phyloP scores from a whole-genome alignment of 345 rosid genomes.

The Ricinus communis region DNA sequence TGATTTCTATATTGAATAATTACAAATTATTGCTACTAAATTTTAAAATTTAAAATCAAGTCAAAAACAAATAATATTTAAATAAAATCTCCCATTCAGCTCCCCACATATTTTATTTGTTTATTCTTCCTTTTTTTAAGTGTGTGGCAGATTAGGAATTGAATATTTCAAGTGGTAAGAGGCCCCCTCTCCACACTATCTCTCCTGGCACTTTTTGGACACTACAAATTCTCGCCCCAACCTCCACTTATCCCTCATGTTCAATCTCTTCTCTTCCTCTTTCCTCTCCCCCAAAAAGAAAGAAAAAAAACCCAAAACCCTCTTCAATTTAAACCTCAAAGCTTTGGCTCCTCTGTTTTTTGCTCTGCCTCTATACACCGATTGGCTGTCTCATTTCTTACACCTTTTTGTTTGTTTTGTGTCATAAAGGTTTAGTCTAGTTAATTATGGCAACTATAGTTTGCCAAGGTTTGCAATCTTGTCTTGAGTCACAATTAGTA shows the following conservation, averaged over 20 bases:
- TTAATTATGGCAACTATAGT: constrained; percentile 61
- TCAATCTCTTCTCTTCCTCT: constrained; percentile 14
- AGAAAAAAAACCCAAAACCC: neutral
- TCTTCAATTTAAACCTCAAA: neutral
- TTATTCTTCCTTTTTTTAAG: constrained; percentile 22
- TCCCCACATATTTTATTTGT: constrained; percentile 3
- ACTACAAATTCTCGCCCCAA: constrained; percentile 53
- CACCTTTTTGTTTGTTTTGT: neutral
- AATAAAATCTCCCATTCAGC: neutral
- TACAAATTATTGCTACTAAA: no score
- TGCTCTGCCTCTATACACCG: constrained; percentile 16
- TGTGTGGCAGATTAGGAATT: constrained; percentile 40
- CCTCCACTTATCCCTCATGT: constrained; percentile 29
- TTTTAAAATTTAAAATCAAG: constrained; percentile 4
- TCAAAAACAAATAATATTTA: constrained; percentile 4
- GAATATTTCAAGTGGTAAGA: constrained; percentile 44
- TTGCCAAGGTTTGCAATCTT: constrained; percentile 58
- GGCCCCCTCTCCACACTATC: neutral
- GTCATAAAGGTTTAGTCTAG: neutral
- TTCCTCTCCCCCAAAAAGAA: no score
- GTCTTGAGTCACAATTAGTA: constrained; percentile 51
- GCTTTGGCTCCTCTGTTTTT: constrained; percentile 22
- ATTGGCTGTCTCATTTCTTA: neutral
- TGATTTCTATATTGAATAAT: no score
- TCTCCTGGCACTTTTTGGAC: constrained; percentile 30